Base-by-base conservation (phyloP, 176 grass and related monocot species). In the Phyllostachys edulis region DNA sequence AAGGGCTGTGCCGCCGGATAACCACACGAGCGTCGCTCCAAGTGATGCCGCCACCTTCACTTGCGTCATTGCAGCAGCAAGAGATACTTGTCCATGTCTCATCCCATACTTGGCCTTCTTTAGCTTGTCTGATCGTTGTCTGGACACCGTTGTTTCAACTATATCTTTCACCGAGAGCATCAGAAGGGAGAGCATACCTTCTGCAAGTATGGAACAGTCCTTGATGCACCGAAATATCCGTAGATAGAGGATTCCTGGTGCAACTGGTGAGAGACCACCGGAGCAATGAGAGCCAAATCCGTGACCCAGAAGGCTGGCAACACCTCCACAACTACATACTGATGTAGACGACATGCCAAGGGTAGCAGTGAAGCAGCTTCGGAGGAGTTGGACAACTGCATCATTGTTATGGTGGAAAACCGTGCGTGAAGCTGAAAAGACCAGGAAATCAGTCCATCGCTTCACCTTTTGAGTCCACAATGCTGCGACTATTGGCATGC, bases 381-480 rank as follows among this genome's bases (percentile, higher is more conserved):
- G 76, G 72, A 98, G 92, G 72, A 98, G 95, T 54, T 98, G 95
- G 46, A 89, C 72, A 46, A 93, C 95, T 37, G 92, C 87, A 55
- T 93, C 87, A 41, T 90, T 92, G 87, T 98, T 98, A 72, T 98
- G 95, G 84, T 98, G 92, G 86, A 98, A 98, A 32, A 98, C 90
- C 3, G 95, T 98, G 66, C 95, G 92, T 8, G 95, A 98, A 62
- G 95, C 95, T 61, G 95, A 98, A 71, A 98, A 98, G 36, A 95
- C 55, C 14, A 98, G 82, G 85, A 93, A 98, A 85, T 98, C 95
- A 38, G 23, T 93, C 95, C 95, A 98, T 24, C 95, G 77, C 88
- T 93, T 97, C 81, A 97, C 95, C 89, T 98, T 98, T 47, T 98
- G 92, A 67, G 92, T 91, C 95, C 95, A 98, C 42, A 98, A 79